Percentiles rank a stretch among this genome's conserved stretches.
Conservation (phyloP, 163 green algal genomes). For the Botryococcus braunii region DNA sequence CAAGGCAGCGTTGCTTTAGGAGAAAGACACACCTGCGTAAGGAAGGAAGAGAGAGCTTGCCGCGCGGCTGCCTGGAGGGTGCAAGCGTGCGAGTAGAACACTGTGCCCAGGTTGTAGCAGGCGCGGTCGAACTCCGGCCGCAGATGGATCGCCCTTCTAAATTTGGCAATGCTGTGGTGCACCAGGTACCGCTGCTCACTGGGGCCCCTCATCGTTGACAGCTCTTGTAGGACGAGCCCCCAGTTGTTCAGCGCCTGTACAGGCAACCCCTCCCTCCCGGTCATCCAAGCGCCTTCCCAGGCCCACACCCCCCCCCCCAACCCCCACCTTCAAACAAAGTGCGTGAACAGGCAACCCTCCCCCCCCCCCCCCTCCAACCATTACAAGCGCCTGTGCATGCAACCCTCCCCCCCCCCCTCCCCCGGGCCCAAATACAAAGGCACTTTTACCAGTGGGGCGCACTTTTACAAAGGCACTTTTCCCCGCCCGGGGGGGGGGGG, state of each 20-base stretch:
- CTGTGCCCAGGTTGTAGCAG: conserved; percentile 77
- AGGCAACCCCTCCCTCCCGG: no score
- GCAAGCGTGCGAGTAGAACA: conserved; percentile 68
- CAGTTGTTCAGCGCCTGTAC: conserved; percentile 80
- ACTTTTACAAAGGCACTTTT: no score
- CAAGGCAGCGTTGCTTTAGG: background rate
- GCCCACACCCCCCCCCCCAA: no score
- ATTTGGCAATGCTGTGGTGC: conserved; percentile 52
- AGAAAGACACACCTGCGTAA: conserved; percentile 10
- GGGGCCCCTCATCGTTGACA: conserved; percentile 33
- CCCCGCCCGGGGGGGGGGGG: no score
- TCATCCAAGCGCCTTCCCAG: no score
- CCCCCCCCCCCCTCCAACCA: no score
- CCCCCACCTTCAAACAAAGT: no score
- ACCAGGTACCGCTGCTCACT: conserved; percentile 45
- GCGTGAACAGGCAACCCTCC: no score
- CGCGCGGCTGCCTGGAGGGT: conserved; percentile 33
- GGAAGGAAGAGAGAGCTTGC: conserved; percentile 14
- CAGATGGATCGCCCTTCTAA: conserved; percentile 55
- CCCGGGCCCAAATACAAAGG: no score
- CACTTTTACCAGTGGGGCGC: no score
- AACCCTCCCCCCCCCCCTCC: no score
- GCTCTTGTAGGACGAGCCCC: conserved; percentile 73
- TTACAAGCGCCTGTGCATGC: no score
- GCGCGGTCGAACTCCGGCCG: conserved; percentile 66